phyloP scores from a whole-genome alignment of 352 stramenopile genomes.

The Blastocystis hominis region DNA sequence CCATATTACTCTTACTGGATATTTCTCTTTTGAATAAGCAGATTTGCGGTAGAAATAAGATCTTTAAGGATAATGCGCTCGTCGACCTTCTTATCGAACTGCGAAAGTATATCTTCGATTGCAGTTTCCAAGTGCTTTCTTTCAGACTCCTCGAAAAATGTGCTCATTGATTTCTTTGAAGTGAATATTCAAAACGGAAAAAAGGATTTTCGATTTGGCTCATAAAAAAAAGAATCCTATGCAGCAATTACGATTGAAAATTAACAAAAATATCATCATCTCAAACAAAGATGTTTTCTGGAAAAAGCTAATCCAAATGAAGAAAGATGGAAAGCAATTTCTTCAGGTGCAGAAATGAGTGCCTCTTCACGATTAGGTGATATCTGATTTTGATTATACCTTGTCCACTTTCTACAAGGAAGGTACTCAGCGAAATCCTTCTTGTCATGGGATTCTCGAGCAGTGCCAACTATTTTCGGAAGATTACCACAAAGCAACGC shows the following conservation, averaged over 20 bases:
- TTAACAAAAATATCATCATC: slow-evolving; percentile 36
- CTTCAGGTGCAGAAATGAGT: background rate
- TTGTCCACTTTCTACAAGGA: slow-evolving; percentile 52
- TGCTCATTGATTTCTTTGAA: slow-evolving; percentile 5
- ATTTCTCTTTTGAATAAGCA: background rate
- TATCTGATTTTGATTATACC: slow-evolving; percentile 58
- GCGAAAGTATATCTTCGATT: background rate
- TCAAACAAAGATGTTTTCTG: slow-evolving; percentile 14
- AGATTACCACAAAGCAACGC: background rate
- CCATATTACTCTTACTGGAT: background rate
- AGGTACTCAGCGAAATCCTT: slow-evolving; percentile 51
- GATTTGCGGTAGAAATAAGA: background rate
- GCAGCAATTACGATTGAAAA: background rate
- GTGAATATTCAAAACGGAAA: background rate
- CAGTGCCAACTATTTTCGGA: slow-evolving; percentile 12
- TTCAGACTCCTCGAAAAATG: slow-evolving; percentile 4
- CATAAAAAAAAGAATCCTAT: background rate
- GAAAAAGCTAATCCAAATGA: slow-evolving; percentile 45
- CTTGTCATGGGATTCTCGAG: slow-evolving; percentile 52
- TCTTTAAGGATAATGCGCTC: background rate
- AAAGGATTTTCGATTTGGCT: background rate
- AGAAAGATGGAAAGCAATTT: background rate
- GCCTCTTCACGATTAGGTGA: background rate
- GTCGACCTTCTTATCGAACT: background rate
- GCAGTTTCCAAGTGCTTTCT: background rate